A percentile compares a stretch with the other conserved stretches of the same genome.
Evolutionary conservation across 805 yeast species (phyloP).

Genomic region (Starmerella stigmatis): DNA sequence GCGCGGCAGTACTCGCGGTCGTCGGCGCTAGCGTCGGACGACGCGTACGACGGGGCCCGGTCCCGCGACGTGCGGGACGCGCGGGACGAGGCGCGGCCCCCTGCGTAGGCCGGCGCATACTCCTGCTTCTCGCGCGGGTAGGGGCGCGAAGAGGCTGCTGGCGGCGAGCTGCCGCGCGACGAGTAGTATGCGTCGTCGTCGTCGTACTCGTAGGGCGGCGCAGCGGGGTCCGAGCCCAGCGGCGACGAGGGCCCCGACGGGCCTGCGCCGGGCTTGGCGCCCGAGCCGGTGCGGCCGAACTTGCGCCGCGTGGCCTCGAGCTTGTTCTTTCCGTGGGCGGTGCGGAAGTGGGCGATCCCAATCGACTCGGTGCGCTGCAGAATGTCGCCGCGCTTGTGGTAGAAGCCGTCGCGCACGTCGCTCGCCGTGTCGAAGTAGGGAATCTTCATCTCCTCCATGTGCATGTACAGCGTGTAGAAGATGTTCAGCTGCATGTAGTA

Average conservation of each 20-base stretch:
- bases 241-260: conserved; percentile 1
- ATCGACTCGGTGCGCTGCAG: conserved; percentile 83
- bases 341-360: conserved; percentile 70
- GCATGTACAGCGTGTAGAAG: conserved; percentile 79
- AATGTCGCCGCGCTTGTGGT: conserved; percentile 74
- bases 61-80: not conserved
- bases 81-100: not conserved
- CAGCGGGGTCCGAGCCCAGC: not conserved
- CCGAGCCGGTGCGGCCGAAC: conserved; percentile 31
- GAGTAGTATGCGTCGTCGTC: conserved; percentile 8
- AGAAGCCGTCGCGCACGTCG: conserved; percentile 74
- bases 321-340: conserved; percentile 65
- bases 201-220: conserved; percentile 20
- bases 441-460: conserved; percentile 92
- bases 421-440: conserved; percentile 84
- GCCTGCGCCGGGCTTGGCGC: not conserved
- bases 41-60: not conserved
- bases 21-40: conserved; percentile 27
- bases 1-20: conserved; percentile 58
- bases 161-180: not conserved
- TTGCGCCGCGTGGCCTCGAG: conserved; percentile 73
- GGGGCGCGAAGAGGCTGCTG: not conserved
- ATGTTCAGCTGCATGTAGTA: conserved; percentile 97
- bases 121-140: conserved; percentile 23
- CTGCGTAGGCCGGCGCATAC: conserved; percentile 24